Percentiles rank a stretch among this genome's conserved stretches.
Conservation (phyloP, 108 stramenopile species). For the Cyclotella distinguenda region DNA sequence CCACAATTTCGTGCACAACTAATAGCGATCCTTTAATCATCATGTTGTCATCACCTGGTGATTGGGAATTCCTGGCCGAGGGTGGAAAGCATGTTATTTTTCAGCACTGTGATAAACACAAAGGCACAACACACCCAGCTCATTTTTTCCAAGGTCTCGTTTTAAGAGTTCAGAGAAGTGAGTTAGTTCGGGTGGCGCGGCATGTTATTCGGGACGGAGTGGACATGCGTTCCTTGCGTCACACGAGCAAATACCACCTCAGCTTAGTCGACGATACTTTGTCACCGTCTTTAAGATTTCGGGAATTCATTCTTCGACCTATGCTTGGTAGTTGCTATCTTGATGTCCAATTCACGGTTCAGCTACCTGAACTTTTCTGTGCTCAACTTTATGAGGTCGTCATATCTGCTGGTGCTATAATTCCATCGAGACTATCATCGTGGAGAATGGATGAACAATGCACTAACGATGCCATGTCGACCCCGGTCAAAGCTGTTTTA, state of each 20-base stretch:
- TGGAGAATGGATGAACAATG: constrained; percentile 12
- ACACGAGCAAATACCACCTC: background rate
- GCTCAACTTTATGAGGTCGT: constrained; percentile 15
- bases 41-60: constrained; percentile 11
- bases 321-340: constrained; percentile 39
- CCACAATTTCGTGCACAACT: background rate
- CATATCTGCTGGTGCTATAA: constrained; percentile 30
- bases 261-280: background rate
- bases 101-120: constrained; percentile 6
- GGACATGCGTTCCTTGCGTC: background rate
- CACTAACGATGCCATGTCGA: background rate
- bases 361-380: constrained; percentile 22
- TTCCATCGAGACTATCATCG: constrained; percentile 27
- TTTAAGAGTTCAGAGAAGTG: constrained; percentile 28
- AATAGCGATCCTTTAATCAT: background rate
- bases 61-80: constrained; percentile 65
- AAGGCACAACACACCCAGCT: background rate
- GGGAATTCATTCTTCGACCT: constrained; percentile 30
- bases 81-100: constrained; percentile 74
- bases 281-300: constrained; percentile 22
- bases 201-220: background rate
- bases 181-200: constrained; percentile 13
- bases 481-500: constrained; percentile 26
- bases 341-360: constrained; percentile 18
- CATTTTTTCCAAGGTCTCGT: constrained; percentile 1